Percentiles rank a stretch among this genome's conserved stretches.
Evolutionary conservation across 2,329 filamentous ascomycete genomes (phyloP).

Genomic region (Alternaria ethzedia): DNA sequence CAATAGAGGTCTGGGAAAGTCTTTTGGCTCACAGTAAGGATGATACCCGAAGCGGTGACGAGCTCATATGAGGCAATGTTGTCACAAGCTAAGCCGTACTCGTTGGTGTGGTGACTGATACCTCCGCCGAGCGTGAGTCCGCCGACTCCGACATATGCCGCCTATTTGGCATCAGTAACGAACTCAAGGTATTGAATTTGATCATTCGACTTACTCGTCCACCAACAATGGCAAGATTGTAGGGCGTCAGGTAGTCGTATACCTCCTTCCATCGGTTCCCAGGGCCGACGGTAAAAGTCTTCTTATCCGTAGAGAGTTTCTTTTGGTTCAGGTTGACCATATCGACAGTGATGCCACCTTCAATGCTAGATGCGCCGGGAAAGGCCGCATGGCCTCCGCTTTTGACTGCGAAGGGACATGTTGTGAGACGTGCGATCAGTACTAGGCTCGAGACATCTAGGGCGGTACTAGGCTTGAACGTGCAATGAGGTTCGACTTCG

Average conservation of each 20-base stretch:
- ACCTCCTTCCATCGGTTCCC: slow-evolving; percentile 46
- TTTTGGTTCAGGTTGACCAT: slow-evolving; percentile 43
- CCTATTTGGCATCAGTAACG: slow-evolving; percentile 1
- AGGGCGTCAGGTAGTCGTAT: slow-evolving; percentile 33
- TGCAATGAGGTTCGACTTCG: slow-evolving; percentile 15
- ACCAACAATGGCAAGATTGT: slow-evolving; percentile 34
- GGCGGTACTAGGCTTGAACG: slow-evolving; percentile 19
- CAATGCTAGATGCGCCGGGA: slow-evolving; percentile 50
- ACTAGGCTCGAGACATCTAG: slow-evolving; percentile 21
- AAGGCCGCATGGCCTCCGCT: slow-evolving; percentile 53
- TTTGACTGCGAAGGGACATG: slow-evolving; percentile 51
- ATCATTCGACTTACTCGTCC: slow-evolving; percentile 27
- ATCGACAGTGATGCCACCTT: slow-evolving; percentile 53
- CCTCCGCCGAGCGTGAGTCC: slow-evolving; percentile 33
- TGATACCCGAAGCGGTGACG: slow-evolving; percentile 25
- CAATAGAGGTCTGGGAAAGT: slow-evolving; percentile 49
- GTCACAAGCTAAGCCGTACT: slow-evolving; percentile 34
- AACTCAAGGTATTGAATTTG: neutral
- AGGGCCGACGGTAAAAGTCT: slow-evolving; percentile 34
- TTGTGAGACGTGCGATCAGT: slow-evolving; percentile 22
- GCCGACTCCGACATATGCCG: slow-evolving; percentile 24
- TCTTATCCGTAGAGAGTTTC: slow-evolving; percentile 29
- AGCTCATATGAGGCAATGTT: slow-evolving; percentile 45
- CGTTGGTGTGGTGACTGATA: neutral
- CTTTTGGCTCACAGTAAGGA: slow-evolving; percentile 20